Evolutionary conservation across 2,329 filamentous ascomycete genomes (phyloP), one percentile per base, ranked within the genome.

Genomic region (Dothidotthia symphoricarpi): DNA sequence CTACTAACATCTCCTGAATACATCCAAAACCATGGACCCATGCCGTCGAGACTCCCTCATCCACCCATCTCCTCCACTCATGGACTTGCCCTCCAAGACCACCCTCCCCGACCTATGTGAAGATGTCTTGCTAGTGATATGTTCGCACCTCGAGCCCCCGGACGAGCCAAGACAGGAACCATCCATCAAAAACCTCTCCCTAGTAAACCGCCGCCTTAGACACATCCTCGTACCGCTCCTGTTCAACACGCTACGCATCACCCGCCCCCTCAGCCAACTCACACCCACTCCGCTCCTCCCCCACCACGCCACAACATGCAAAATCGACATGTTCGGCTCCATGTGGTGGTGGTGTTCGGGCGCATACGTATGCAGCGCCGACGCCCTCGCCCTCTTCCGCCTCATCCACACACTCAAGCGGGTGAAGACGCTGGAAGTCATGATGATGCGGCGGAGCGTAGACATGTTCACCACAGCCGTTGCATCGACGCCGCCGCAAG

Each of bases 291-390:
- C 40, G 14, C 22, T 41, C 2, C n/a, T 27, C 15, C 24, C 15
- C 13, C 34, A 16, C 24, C 29, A 54, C 29, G 41, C 42, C 4
- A 39, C 24, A 9, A 43, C 24, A 7, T 34, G 48, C 9, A 50
- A 47, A 12, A 35, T 52, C 17, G 47, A 54, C 30, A 52, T 52
- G 42, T 48, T 46, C 14, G 50, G 45, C 7, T 47, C 37, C 8
- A 35, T 48, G 33, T 52, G 48, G 46, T 51, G 48, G 43, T 54
- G 46, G 46, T 46, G 43, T 22, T 43, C 47, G 6, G 47, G 49
- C 15, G 39, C 31, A 6, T 53, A 53, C 14, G 41, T 48, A 1
- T 45, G 42, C 2, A 39, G 42, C 27, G 26, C 32, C 12, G 49
- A 53, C n/a, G 49, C 45, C 1, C 22, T 49, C 8, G 47, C 45